Evolutionary conservation across 2,329 filamentous ascomycete species (phyloP).

Genomic region (Talaromyces albobiverticillius): DNA sequence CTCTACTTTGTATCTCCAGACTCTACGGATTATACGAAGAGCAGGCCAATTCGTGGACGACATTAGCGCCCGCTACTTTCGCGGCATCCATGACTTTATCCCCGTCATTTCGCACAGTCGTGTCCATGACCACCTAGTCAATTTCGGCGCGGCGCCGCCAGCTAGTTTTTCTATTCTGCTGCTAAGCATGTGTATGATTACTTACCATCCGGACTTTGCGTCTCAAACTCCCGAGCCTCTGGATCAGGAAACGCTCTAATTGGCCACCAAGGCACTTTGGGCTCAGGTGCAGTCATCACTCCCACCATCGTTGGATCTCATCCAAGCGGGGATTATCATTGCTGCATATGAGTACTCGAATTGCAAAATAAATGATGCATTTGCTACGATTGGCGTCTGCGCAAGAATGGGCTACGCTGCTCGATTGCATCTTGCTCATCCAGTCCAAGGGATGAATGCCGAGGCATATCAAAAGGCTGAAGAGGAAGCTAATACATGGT

Average conservation of each 20-base stretch:
- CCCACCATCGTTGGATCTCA: slow-evolving; percentile 21
- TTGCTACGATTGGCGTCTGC: slow-evolving; percentile 22
- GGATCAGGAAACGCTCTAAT: slow-evolving; percentile 19
- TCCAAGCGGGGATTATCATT: slow-evolving; percentile 28
- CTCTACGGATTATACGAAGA: slow-evolving; percentile 11
- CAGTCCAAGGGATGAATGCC: background rate
- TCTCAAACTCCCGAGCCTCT: background rate
- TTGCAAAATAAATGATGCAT: slow-evolving; percentile 20
- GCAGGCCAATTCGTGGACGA: slow-evolving; percentile 23
- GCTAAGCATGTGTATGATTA: slow-evolving; percentile 24
- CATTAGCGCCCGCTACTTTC: slow-evolving; percentile 28
- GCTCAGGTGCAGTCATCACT: slow-evolving; percentile 22
- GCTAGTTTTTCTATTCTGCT: slow-evolving; percentile 26
- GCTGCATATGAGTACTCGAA: slow-evolving; percentile 28
- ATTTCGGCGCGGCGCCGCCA: slow-evolving; percentile 15
- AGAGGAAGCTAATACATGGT: slow-evolving; percentile 30
- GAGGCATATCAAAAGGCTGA: slow-evolving; percentile 8
- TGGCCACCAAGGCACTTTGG: slow-evolving; percentile 24
- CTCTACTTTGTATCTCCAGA: background rate
- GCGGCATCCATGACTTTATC: slow-evolving; percentile 24
- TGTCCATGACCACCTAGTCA: slow-evolving; percentile 24
- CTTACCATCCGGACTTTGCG: slow-evolving; percentile 8
- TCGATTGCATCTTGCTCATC: slow-evolving; percentile 16
- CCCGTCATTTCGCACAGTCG: slow-evolving; percentile 28
- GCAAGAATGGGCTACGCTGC: slow-evolving; percentile 26